Evolutionary conservation across 2,329 filamentous ascomycete genomes (phyloP).

Genomic region (Ascomycota sp.): DNA sequence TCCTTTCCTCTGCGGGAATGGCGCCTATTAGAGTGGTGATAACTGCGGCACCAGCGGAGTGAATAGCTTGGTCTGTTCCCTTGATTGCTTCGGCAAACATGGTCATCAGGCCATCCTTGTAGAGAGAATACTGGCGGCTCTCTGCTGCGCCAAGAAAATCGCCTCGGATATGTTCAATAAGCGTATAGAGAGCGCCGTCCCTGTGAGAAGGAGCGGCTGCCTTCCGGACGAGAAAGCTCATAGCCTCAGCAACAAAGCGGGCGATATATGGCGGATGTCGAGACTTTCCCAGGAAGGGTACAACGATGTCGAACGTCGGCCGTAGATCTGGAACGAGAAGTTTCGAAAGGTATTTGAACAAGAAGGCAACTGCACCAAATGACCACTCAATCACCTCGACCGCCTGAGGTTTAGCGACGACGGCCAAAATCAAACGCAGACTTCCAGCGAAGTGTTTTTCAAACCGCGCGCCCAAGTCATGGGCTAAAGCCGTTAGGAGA

Average conservation of each 20-base stretch:
- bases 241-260: constrained; percentile 80
- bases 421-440: constrained; percentile 52
- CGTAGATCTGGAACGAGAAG: constrained; percentile 69
- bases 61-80: constrained; percentile 35
- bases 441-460: constrained; percentile 69
- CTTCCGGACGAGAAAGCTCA: constrained; percentile 87
- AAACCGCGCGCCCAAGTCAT: constrained; percentile 72
- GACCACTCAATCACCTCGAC: constrained; percentile 94
- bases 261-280: constrained; percentile 72
- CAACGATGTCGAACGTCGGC: constrained; percentile 66
- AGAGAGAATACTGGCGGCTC: constrained; percentile 42
- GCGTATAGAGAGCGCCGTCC: constrained; percentile 46
- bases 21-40: constrained; percentile 29
- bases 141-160: constrained; percentile 38
- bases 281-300: constrained; percentile 64
- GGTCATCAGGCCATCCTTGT: constrained; percentile 76
- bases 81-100: constrained; percentile 73
- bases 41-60: constrained; percentile 36
- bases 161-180: constrained; percentile 51
- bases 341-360: constrained; percentile 91
- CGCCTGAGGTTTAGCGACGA: constrained; percentile 59
- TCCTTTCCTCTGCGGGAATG: constrained; percentile 28
- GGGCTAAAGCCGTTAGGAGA: constrained; percentile 83
- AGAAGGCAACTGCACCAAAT: constrained; percentile 79
- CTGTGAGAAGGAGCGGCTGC: constrained; percentile 59